Base-by-base conservation (phyloP, 2,329 filamentous ascomycete species). In the Cladobotryum protrusum region DNA sequence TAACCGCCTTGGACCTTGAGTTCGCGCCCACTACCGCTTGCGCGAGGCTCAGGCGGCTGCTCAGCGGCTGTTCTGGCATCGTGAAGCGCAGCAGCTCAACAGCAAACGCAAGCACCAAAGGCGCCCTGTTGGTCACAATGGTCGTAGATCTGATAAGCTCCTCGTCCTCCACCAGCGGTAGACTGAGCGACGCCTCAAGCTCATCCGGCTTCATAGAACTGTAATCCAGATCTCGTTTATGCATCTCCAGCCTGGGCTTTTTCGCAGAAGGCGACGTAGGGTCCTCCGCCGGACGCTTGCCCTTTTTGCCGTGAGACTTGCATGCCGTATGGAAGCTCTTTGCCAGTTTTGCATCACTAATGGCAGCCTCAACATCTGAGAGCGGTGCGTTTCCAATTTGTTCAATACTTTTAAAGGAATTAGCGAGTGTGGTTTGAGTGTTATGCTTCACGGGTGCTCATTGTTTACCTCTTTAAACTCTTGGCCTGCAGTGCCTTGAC, bases 11-110 rank as follows among this genome's bases (percentile, higher is more conserved):
- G 34, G 80, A 82, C 56, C 83, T 79, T 53, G 86, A 89, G 62
- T 92, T 93, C 24, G 83, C 82, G 62, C 87, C 91, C 14, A 95
- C 87, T 1, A 93, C 83, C 0, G 87, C 89, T 66, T 95, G 89
- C 0, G 85, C 87, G 17, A 96, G 72, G 62, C 89, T 95, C 17
- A 95, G 71, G 43, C 88, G 77, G 63, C 88, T 92, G n/a, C 87
- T 93, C 3, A 85, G 74, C 3, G 89, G 89, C 63, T 96, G 90
- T 57, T 87, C 84, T 0, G 89, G 87, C 85, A 91, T 92, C 0
- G 88, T 95, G 62, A 86, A 83, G 42, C 86, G 84, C 43, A 95
- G 64, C 44, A 92, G 63, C 52, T 82, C 79, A 13, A 89, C 79
- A 1, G 86, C 83, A 66, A 95, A 95, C 0, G 89, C 89, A 5